A percentile compares a stretch with the other conserved stretches of the same genome.
These are phyloP conservation scores for Fistulifera pelliculosa DNA, from an alignment of 108 stramenopile genomes.

Conservation along the genomic window DNA sequence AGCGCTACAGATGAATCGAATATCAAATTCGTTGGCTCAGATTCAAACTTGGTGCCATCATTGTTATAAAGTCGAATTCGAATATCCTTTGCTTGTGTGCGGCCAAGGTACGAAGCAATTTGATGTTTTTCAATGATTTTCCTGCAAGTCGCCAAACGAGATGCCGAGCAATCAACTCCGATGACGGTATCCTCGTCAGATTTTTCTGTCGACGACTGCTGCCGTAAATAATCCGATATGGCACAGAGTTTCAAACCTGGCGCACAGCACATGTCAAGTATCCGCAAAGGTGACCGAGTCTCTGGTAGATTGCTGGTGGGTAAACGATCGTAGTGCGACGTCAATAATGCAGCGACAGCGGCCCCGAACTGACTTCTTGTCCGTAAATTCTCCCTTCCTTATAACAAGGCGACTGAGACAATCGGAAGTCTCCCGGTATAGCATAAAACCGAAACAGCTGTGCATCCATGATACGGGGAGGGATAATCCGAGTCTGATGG, in stretches of 20 bases:
- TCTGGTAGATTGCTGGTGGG: not conserved
- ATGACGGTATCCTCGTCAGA: slow-evolving; percentile 14
- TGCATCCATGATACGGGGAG: slow-evolving; percentile 48
- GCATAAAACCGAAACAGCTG: slow-evolving; percentile 48
- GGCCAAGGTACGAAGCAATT: slow-evolving; percentile 17
- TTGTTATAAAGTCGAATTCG: slow-evolving; percentile 46
- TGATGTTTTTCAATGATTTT: slow-evolving; percentile 76
- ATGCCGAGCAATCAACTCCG: slow-evolving; percentile 71
- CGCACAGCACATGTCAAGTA: slow-evolving; percentile 86
- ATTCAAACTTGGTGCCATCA: slow-evolving; percentile 72
- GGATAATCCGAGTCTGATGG: slow-evolving; percentile 8
- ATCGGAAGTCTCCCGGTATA: slow-evolving; percentile 44
- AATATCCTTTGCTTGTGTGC: slow-evolving; percentile 6
- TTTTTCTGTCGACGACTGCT: not conserved
- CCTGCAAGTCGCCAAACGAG: slow-evolving; percentile 56
- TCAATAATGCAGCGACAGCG: slow-evolving; percentile 66
- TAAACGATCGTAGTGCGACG: slow-evolving; percentile 26
- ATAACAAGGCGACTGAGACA: slow-evolving; percentile 50
- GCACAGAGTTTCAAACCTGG: slow-evolving; percentile 82
- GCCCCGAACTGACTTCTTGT: slow-evolving; percentile 86
- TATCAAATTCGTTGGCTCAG: slow-evolving; percentile 23
- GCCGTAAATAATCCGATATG: slow-evolving; percentile 54
- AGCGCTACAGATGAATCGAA: slow-evolving; percentile 57
- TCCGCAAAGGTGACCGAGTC: slow-evolving; percentile 21
- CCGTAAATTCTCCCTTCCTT: slow-evolving; percentile 70